Conservation (phyloP, 345 rosid genomes). For the Geranium brycei region DNA sequence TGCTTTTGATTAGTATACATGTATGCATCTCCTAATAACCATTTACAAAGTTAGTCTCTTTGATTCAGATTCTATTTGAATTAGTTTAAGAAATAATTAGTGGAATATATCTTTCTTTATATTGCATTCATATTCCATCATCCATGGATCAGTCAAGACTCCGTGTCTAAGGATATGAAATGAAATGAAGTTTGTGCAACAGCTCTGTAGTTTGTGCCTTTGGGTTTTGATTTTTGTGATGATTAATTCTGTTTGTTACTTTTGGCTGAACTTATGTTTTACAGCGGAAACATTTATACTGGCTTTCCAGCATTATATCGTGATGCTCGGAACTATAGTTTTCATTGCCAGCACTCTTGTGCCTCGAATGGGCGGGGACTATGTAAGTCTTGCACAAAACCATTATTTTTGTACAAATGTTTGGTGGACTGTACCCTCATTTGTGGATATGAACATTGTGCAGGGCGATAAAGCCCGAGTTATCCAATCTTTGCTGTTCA, state of each 20-base stretch:
- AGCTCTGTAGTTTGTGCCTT: background rate
- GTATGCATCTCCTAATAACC: no score
- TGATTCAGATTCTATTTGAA: constrained; percentile 16
- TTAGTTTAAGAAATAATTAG: background rate
- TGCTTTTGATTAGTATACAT: background rate
- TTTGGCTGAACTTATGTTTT: constrained; percentile 2
- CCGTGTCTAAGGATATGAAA: no score
- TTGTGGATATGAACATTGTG: background rate
- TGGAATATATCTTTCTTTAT: background rate
- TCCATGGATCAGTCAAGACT: no score
- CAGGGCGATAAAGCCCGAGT: constrained; percentile 89
- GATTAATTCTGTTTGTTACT: background rate
- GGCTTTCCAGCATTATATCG: constrained; percentile 93
- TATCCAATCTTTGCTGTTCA: constrained; percentile 65
- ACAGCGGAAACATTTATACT: constrained; percentile 59
- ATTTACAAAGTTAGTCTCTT: background rate
- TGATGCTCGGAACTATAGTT: constrained; percentile 85
- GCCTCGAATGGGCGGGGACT: constrained; percentile 68
- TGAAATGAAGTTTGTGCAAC: background rate
- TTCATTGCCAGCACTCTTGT: constrained; percentile 56
- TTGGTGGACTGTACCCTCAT: background rate
- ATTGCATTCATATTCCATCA: background rate
- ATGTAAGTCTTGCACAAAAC: constrained; percentile 32
- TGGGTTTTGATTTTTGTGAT: background rate
- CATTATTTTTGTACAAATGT: background rate